Conservation (phyloP, 495 filamentous ascomycete species). For the Jackrogersella minutella region DNA sequence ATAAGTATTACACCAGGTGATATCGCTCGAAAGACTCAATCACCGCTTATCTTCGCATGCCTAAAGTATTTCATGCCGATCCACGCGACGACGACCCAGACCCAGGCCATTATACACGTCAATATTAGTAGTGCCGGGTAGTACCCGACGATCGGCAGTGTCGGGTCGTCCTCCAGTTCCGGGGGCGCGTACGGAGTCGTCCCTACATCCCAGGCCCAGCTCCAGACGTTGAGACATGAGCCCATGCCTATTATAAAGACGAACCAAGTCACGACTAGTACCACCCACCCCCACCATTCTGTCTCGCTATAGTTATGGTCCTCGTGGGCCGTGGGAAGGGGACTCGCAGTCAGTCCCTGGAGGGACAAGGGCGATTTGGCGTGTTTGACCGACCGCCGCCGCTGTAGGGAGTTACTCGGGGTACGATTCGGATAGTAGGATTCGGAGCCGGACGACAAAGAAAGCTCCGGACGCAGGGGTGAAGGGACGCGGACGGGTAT, state of each 20-base stretch:
- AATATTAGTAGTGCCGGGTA: slow-evolving; percentile 94
- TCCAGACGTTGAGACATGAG: slow-evolving; percentile 96
- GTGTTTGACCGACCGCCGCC: slow-evolving; percentile 60
- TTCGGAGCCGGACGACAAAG: slow-evolving; percentile 68
- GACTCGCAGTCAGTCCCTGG: slow-evolving; percentile 54
- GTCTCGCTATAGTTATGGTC: slow-evolving; percentile 92
- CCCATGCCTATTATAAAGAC: slow-evolving; percentile 97
- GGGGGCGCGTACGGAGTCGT: slow-evolving; percentile 93
- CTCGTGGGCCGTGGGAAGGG: slow-evolving; percentile 52
- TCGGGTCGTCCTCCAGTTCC: slow-evolving; percentile 91
- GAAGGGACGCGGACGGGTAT: slow-evolving; percentile 38
- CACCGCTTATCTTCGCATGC: slow-evolving; percentile 83
- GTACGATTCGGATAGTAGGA: slow-evolving; percentile 64
- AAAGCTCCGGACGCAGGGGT: slow-evolving; percentile 53
- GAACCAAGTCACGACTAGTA: slow-evolving; percentile 87
- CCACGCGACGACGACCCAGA: slow-evolving; percentile 97
- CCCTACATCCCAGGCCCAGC: slow-evolving; percentile 99
- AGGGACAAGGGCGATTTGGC: slow-evolving; percentile 69
- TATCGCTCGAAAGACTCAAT: slow-evolving; percentile 37
- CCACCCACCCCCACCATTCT: slow-evolving; percentile 95
- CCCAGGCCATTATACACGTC: slow-evolving; percentile 96
- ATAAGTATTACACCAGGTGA: not conserved
- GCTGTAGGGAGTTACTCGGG: slow-evolving; percentile 48
- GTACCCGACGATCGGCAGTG: slow-evolving; percentile 93
- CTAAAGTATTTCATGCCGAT: slow-evolving; percentile 99